Conservation (phyloP, 2,329 filamentous ascomycete genomes). For the Berkeleyomyces basicola region DNA sequence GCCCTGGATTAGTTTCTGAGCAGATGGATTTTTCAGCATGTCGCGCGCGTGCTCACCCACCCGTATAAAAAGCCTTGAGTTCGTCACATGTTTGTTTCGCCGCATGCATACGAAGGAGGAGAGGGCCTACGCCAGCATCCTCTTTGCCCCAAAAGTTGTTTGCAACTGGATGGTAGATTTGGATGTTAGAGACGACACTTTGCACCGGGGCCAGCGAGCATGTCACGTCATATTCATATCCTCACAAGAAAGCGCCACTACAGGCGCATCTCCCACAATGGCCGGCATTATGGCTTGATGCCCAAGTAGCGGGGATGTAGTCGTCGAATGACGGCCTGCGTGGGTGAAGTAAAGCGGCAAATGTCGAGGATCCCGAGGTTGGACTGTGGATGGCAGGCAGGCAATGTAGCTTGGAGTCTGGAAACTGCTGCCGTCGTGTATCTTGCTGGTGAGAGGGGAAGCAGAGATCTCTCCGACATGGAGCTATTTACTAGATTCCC, state of each 20-base stretch:
- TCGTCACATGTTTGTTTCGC: constrained; percentile 93
- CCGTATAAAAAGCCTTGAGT: constrained; percentile 73
- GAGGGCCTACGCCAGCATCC: constrained; percentile 81
- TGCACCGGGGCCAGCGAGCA: neutral
- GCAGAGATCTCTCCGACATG: neutral
- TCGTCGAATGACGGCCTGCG: neutral
- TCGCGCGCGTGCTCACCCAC: constrained; percentile 29
- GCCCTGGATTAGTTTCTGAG: neutral
- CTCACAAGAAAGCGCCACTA: constrained; percentile 52
- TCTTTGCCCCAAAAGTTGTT: constrained; percentile 99
- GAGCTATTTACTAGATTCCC: neutral
- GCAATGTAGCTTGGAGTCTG: no score
- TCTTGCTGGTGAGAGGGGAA: neutral
- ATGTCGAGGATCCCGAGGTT: neutral
- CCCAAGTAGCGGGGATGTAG: neutral
- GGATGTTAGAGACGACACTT: neutral
- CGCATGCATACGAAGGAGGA: constrained; percentile 85
- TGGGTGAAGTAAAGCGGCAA: neutral
- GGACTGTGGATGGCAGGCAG: no score
- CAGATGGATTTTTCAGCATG: neutral
- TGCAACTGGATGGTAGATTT: constrained; percentile 45
- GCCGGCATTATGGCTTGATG: constrained; percentile 34
- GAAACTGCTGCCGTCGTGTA: no score
- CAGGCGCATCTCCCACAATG: constrained; percentile 42
- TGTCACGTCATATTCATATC: neutral